Evolutionary conservation across 78 protist genomes (phyloP), one percentile per base, ranked within the genome.

Genomic region (Chrysochromulina tobinii): DNA sequence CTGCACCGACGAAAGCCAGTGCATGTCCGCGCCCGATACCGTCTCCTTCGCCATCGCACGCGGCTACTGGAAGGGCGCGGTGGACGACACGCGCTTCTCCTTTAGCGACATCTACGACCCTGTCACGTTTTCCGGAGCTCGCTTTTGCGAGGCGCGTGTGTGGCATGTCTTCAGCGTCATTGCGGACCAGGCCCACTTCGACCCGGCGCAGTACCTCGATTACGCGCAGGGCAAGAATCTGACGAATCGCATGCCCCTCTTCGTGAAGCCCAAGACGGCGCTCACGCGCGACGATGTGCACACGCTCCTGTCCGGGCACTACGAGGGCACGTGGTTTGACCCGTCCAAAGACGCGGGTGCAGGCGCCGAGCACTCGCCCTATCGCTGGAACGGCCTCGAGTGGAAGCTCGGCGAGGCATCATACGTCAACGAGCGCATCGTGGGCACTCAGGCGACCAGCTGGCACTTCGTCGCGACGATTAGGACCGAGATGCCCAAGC

Each of bases 141-240:
- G 94, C 20, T 53, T 81, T 11, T n/a, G 92, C 61, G 94, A 93
- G 91, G 91, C 88, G 57, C 79, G 94, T 12, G 92, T 90, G 57
- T 88, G 72, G 77, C 12, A 51, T 48, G 14, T 93, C 67, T 89
- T 88, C 90, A 1, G 38, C 25, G 4, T 21, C 17, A 1, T 72
- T 27, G 57, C 54, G 38, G 12, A 58, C n/a, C 21, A 2, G 73
- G 27, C 51, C 27, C 20, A 53, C 14, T 11, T 59, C 23, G 61
- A 4, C 81, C 53, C 81, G 64, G 88, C 27, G 23, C 27, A 4
- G 55, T 87, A 88, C 75, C 73, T 64, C 25, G 54, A 2, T 11
- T 89, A 55, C 79, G 85, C 77, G 20, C 27, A 17, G 51, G 94
- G 94, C 23, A 12, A 67, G 54, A 48, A 93, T 81, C 69, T 91